Percentiles rank a stretch among this genome's conserved stretches.
phyloP scores from a whole-genome alignment of 129 eudicot genomes.

The Lactuca sativa region DNA sequence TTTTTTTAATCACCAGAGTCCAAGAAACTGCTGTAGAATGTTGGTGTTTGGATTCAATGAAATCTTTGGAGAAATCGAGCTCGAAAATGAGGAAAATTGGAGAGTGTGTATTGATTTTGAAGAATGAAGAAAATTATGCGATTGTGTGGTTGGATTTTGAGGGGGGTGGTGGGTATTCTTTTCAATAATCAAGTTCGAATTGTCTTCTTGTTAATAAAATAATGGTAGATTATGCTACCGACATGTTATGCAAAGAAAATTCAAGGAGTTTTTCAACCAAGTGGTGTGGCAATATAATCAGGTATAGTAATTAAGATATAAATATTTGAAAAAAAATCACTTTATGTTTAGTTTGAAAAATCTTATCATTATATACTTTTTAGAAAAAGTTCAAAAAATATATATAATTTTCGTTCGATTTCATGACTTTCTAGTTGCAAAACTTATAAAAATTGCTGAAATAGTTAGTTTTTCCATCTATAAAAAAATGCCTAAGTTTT shows the following conservation, averaged over 20 bases:
- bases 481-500: too few relatives aligned
- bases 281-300: neutral
- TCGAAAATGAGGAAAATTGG: neutral
- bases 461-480: too few relatives aligned
- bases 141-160: conserved; percentile 29
- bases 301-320: neutral
- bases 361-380: too few relatives aligned
- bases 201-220: conserved; percentile 23
- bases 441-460: too few relatives aligned
- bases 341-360: too few relatives aligned
- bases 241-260: neutral
- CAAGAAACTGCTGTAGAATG: conserved; percentile 22
- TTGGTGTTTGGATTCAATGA: conserved; percentile 16
- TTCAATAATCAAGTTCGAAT: conserved; percentile 26
- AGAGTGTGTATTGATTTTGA: conserved; percentile 18
- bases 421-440: too few relatives aligned
- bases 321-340: neutral
- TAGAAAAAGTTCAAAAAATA: too few relatives aligned
- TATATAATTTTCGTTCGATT: too few relatives aligned
- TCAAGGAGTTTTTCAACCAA: neutral
- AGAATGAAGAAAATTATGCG: conserved; percentile 28
- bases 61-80: conserved; percentile 11
- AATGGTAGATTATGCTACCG: conserved; percentile 9
- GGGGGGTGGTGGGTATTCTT: conserved; percentile 34
- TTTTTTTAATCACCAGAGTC: conserved; percentile 13